These are phyloP conservation scores for Exophiala phaeomuriformis DNA, from an alignment of 2,329 filamentous ascomycete species.

Conservation along the genomic window DNA sequence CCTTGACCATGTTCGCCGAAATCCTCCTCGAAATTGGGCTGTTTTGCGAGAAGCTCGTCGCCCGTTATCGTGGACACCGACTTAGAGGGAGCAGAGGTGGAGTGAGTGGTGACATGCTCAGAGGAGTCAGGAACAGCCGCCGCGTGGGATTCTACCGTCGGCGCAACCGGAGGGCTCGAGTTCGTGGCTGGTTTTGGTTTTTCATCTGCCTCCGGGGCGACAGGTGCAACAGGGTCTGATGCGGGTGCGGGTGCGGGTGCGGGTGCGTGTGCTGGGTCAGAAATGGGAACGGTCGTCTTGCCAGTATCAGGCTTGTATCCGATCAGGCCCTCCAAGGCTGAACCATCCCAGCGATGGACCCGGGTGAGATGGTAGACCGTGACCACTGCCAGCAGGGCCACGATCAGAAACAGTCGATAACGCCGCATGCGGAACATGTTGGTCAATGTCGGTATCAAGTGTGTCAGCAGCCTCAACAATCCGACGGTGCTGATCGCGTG, in stretches of 20 bases:
- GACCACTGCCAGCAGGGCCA: constrained; percentile 38
- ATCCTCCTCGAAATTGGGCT: constrained; percentile 22
- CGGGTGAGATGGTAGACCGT: constrained; percentile 47
- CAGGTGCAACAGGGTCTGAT: background rate
- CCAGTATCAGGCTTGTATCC: constrained; percentile 11
- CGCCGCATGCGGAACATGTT: constrained; percentile 44
- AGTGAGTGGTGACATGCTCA: background rate
- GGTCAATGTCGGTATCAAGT: background rate
- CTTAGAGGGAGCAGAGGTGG: constrained; percentile 1
- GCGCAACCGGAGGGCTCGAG: constrained; percentile 1
- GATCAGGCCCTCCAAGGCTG: constrained; percentile 13
- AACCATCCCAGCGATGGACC: constrained; percentile 35
- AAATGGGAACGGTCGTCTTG: background rate
- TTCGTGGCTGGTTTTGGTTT: constrained; percentile 3
- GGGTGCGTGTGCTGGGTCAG: too few species aligned
- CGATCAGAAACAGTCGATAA: constrained; percentile 42
- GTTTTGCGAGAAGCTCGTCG: constrained; percentile 21
- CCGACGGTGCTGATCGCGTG: background rate
- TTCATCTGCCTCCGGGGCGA: background rate
- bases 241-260: constrained; percentile 2
- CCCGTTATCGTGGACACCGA: constrained; percentile 13
- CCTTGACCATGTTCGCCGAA: constrained; percentile 33
- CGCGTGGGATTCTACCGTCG: background rate
- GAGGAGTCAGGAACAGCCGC: constrained; percentile 1
- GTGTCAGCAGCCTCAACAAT: background rate